Evolutionary conservation across 306 rosid species (phyloP), one percentile per base, ranked within the genome.

Genomic region (Prunus kanzakura): DNA sequence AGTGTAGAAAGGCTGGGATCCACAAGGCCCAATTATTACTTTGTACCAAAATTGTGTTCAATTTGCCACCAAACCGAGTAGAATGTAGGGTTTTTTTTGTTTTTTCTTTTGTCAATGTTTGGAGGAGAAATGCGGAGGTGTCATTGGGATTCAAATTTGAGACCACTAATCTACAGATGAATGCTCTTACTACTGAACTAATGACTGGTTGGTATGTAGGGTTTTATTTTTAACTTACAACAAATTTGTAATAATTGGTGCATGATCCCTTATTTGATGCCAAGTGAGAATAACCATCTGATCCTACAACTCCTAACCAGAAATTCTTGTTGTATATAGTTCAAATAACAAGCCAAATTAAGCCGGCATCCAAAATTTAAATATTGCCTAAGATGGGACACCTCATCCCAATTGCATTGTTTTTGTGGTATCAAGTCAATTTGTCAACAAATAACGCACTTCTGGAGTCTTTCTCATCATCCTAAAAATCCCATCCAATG

Each of bases 201-300:
- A 1, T 0, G 2, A 38, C 0, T 25, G 2, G 2, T 38, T 38
- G 10, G 43, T 0, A 6, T 0, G 8, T 7, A 6, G 10, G 43
- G 43, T 38, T 35, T 35, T 35, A 38, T 6, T 38, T 38, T 38
- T 38, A 38, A 38, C 9, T 38, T 38, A 38, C 9, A 38, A 1
- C 43, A 7, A 7, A 38, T 38, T 38, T 38, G 43, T 38, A 38
- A 38, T 38, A 38, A 52, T 15, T 56, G 0, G 20, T 56, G 25
- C 29, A 12, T 22, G n/a, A 45, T 6, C 55, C 20, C 38, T 22
- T 11, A 10, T 38, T 46, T 38, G 11, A 11, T n/a, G 57, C 8
- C 22, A 18, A 52, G 16, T 41, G 30, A n/a, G 38, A 60, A 60
- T 60, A 60, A 60, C 16, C 30, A 11, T 35, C 12, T 7, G 22